Percentiles rank a stretch among this genome's conserved stretches.
Conservation (phyloP, 495 filamentous ascomycete species). For the Trichoderma parareesei region DNA sequence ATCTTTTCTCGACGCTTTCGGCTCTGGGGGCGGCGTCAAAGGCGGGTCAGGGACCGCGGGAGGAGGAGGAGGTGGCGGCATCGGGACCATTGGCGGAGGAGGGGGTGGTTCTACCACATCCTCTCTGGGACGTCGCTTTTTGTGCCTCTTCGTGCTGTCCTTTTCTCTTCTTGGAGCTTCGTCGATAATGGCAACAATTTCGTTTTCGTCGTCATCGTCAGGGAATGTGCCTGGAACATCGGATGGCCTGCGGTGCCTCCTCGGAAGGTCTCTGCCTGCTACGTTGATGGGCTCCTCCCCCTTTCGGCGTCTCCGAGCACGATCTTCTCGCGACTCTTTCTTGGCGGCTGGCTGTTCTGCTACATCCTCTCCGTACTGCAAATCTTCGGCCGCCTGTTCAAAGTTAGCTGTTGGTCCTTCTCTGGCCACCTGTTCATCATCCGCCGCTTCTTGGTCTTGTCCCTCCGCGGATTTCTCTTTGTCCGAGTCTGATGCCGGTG, state of each 20-base stretch:
- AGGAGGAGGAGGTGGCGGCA: constrained; percentile 36
- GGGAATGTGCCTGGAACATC: constrained; percentile 43
- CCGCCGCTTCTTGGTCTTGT: constrained; percentile 47
- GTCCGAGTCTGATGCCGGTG: constrained; percentile 25
- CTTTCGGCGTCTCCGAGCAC: background rate
- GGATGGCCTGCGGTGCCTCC: constrained; percentile 48
- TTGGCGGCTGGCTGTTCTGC: constrained; percentile 24
- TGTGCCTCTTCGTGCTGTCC: background rate
- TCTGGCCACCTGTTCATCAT: constrained; percentile 1
- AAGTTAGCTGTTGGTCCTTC: constrained; percentile 3
- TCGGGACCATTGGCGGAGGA: constrained; percentile 15
- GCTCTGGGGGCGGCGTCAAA: constrained; percentile 31
- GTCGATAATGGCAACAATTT: constrained; percentile 39
- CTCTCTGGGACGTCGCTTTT: background rate
- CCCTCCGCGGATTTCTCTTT: constrained; percentile 49
- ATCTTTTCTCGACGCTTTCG: constrained; percentile 36
- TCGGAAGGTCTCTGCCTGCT: constrained; percentile 12
- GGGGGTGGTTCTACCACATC: background rate
- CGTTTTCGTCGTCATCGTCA: constrained; percentile 36
- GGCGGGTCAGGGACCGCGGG: constrained; percentile 39
- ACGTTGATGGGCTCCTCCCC: background rate
- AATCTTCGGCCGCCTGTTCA: background rate
- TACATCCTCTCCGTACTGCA: background rate
- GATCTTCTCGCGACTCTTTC: background rate
- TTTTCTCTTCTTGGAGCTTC: constrained; percentile 34